phyloP scores from a whole-genome alignment of 768 basidiomycete genomes.

The Leccinum obscurum region DNA sequence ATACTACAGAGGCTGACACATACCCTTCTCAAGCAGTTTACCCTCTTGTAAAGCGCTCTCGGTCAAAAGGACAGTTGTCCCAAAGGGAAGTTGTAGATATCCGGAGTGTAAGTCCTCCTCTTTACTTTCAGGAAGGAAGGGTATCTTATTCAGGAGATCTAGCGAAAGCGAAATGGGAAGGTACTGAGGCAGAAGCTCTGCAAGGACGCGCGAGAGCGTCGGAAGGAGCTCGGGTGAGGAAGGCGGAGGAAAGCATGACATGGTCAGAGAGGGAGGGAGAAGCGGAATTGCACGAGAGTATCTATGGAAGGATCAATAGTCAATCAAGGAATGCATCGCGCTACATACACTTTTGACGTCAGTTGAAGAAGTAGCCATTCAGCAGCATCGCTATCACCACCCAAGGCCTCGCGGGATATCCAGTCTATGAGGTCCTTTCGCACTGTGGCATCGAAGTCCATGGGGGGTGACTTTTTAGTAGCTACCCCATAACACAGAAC shows the following conservation, averaged over 20 bases:
- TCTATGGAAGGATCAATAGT: constrained; percentile 36
- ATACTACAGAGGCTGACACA: constrained; percentile 1
- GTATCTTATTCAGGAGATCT: constrained; percentile 53
- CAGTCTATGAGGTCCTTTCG: constrained; percentile 63
- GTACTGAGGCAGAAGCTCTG: constrained; percentile 58
- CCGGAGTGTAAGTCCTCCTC: constrained; percentile 76
- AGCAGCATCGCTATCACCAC: constrained; percentile 65
- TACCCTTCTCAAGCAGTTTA: constrained; percentile 51
- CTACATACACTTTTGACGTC: constrained; percentile 63
- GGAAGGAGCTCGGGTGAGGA: constrained; percentile 36
- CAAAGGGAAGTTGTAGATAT: constrained; percentile 67
- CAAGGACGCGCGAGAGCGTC: constrained; percentile 53
- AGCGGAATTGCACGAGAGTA: constrained; percentile 67
- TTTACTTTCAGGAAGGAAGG: constrained; percentile 64
- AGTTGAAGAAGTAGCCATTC: constrained; percentile 71
- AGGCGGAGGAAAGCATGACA: constrained; percentile 61
- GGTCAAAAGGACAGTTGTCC: constrained; percentile 59
- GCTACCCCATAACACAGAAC: constrained; percentile 48
- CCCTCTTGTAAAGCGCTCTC: constrained; percentile 73
- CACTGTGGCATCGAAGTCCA: constrained; percentile 23
- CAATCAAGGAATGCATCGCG: not conserved
- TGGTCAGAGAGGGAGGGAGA: constrained; percentile 62
- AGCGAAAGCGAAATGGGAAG: constrained; percentile 61
- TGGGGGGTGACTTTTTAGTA: constrained; percentile 1
- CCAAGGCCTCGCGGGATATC: constrained; percentile 71